A percentile compares a stretch with the other conserved stretches of the same genome.
phyloP scores from a whole-genome alignment of 441 rosid species.

The Arabidopsis lyrata region DNA sequence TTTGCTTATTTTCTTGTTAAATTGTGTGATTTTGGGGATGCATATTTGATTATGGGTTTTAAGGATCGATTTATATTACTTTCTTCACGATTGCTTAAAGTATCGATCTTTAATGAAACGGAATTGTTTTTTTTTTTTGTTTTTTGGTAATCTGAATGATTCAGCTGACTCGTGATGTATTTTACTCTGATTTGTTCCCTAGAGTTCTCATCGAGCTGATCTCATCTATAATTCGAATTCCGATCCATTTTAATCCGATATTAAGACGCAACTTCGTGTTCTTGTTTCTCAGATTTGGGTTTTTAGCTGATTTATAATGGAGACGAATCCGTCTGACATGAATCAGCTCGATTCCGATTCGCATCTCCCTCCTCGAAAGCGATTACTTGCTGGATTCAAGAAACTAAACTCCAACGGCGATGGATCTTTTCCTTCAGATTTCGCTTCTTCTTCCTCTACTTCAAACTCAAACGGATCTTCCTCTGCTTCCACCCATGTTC shows the following conservation, averaged over 20 bases:
- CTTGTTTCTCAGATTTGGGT: constrained; percentile 27
- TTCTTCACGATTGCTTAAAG: constrained; percentile 3
- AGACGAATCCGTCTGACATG: constrained; percentile 64
- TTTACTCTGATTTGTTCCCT: background rate
- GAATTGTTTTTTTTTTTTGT: background rate
- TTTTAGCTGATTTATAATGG: constrained; percentile 53
- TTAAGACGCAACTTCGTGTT: constrained; percentile 24
- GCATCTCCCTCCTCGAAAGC: constrained; percentile 92
- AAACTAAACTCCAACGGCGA: constrained; percentile 65
- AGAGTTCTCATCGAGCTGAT: constrained; percentile 6
- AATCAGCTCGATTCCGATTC: constrained; percentile 80
- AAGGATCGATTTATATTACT: too few species aligned
- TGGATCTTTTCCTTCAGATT: constrained; percentile 40
- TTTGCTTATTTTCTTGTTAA: constrained; percentile 1
- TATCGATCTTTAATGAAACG: constrained; percentile 11
- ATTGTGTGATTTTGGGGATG: background rate
- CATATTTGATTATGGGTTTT: background rate
- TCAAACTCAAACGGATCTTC: constrained; percentile 51
- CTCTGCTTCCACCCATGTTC: constrained; percentile 50
- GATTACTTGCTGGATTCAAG: constrained; percentile 90
- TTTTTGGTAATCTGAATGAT: constrained; percentile 18
- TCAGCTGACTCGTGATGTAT: background rate
- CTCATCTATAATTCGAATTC: constrained; percentile 4
- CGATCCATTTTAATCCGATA: background rate
- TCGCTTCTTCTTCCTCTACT: constrained; percentile 56